These are phyloP conservation scores for Tulasnella sp. DNA, from an alignment of 768 basidiomycete genomes.

Conservation along the genomic window DNA sequence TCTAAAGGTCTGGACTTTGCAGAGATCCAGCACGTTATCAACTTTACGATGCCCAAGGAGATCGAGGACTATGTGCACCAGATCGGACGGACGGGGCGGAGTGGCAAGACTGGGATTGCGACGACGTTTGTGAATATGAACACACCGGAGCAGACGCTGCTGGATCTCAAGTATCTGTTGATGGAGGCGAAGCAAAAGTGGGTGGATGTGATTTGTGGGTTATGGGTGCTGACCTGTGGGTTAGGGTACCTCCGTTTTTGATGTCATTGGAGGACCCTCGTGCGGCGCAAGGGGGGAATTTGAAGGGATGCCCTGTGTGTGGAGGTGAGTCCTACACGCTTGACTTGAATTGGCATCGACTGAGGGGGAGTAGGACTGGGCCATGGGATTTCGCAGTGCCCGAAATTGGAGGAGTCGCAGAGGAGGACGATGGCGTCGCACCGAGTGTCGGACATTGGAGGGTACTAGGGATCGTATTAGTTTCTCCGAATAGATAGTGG, in stretches of 20 bases:
- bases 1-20: conserved; percentile 98
- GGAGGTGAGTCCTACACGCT: conserved; percentile 47
- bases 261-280: conserved; percentile 83
- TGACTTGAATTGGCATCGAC: too few relatives aligned
- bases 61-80: conserved; percentile 99
- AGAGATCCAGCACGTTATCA: conserved; percentile 98
- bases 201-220: conserved; percentile 23
- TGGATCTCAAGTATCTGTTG: conserved; percentile 92
- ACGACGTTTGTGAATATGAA: conserved; percentile 99
- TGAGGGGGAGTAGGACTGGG: conserved; percentile 92
- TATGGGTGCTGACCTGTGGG: conserved; percentile 15
- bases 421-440: conserved; percentile 84
- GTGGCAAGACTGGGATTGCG: conserved; percentile 96
- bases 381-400: conserved; percentile 88
- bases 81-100: conserved; percentile 94
- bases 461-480: conserved; percentile 33
- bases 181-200: conserved; percentile 98
- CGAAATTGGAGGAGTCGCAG: conserved; percentile 90
- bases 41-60: conserved; percentile 99
- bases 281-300: conserved; percentile 56
- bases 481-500: too few relatives aligned
- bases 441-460: conserved; percentile 53
- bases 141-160: conserved; percentile 86
- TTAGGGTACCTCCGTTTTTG: conserved; percentile 87
- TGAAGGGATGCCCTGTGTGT: conserved; percentile 90